These are phyloP conservation scores for Orbilia ellipsospora DNA, from an alignment of 2,329 filamentous ascomycete genomes.

Conservation along the genomic window DNA sequence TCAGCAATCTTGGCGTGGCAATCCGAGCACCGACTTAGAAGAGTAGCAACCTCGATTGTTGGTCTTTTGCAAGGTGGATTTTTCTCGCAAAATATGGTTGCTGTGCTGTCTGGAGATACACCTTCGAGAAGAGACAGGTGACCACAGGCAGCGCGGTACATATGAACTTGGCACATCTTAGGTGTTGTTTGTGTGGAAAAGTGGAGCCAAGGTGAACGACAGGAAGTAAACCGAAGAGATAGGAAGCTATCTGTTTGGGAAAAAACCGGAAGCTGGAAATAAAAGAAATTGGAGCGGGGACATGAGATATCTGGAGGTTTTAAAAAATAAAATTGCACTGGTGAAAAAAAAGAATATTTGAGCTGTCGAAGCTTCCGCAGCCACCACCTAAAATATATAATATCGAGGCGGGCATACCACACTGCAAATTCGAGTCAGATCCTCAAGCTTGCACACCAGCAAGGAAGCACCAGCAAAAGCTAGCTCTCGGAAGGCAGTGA, in stretches of 20 bases:
- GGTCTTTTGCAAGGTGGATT: slow-evolving; percentile 50
- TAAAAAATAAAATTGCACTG: slow-evolving; percentile 1
- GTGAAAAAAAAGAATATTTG: background rate
- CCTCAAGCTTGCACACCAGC: slow-evolving; percentile 22
- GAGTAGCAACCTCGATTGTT: slow-evolving; percentile 44
- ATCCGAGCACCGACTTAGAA: slow-evolving; percentile 42
- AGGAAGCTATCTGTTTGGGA: background rate
- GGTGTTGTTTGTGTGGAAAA: slow-evolving; percentile 6
- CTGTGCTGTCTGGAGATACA: slow-evolving; percentile 26
- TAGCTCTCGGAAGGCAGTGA: slow-evolving; percentile 36
- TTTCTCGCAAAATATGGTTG: slow-evolving; percentile 49
- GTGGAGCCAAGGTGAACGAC: background rate
- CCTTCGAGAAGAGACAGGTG: slow-evolving; percentile 44
- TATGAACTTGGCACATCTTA: slow-evolving; percentile 52
- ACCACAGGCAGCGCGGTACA: slow-evolving; percentile 53
- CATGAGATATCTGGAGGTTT: slow-evolving; percentile 4
- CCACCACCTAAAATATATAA: slow-evolving; percentile 42
- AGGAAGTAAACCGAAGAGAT: slow-evolving; percentile 6
- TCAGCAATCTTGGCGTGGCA: slow-evolving; percentile 43
- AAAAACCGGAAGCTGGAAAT: background rate
- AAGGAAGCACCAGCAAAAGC: slow-evolving; percentile 6
- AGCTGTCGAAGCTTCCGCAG: slow-evolving; percentile 11
- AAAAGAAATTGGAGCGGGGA: background rate
- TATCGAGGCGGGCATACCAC: slow-evolving; percentile 46
- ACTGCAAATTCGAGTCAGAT: slow-evolving; percentile 39